Conservation (phyloP, 768 basidiomycete genomes). For the Amanita pseudoporphyria region DNA sequence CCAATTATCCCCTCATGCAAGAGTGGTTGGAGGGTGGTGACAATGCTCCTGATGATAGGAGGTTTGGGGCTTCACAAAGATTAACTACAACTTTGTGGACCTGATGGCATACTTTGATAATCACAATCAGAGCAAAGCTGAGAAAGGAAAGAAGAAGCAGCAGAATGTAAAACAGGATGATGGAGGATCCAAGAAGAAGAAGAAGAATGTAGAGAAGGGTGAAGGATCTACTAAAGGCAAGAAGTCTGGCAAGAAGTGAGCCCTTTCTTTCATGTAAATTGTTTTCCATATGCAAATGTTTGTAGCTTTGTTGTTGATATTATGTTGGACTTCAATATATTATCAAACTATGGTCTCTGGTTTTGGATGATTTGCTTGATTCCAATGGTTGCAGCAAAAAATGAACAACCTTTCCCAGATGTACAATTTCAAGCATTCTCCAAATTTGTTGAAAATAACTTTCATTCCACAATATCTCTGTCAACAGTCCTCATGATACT, state of each 20-base stretch:
- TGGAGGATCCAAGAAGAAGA: not conserved
- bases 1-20: not conserved
- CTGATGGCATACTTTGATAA: not conserved
- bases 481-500: no score
- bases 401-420: no score
- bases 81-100: not conserved
- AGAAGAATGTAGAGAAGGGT: no score
- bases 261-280: no score
- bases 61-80: not conserved
- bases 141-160: not conserved
- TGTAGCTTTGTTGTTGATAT: not conserved
- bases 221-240: no score
- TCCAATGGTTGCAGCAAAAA: not conserved
- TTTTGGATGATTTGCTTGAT: not conserved
- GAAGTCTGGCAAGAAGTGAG: not conserved
- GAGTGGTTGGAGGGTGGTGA: not conserved
- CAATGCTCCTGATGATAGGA: not conserved
- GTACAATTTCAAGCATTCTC: not conserved
- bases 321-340: not conserved
- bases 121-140: not conserved
- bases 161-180: not conserved
- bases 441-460: not conserved
- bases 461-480: not conserved
- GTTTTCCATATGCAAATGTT: no score
- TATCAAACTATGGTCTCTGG: not conserved